Conservation (phyloP, 345 rosid genomes). For the Adansonia digitata region DNA sequence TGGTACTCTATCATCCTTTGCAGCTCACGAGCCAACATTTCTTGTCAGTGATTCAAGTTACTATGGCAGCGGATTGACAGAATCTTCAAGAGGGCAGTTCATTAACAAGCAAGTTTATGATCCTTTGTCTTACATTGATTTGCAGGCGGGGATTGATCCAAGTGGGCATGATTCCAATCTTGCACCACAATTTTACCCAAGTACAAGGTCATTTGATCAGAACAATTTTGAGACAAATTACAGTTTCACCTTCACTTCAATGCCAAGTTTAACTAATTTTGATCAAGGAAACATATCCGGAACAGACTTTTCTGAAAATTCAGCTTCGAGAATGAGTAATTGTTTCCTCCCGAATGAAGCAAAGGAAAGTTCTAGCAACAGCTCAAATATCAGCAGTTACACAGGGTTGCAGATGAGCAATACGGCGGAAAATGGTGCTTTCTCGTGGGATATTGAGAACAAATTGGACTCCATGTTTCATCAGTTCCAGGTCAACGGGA, state of each 20-base stretch:
- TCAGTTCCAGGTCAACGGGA: conserved; percentile 10
- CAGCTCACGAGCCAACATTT: conserved; percentile 38
- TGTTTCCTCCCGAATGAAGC: conserved; percentile 29
- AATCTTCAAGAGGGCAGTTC: conserved; percentile 24
- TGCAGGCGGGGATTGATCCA: conserved; percentile 22
- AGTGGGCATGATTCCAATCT: conserved; percentile 22
- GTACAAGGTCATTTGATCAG: conserved; percentile 14
- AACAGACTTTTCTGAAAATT: conserved; percentile 26
- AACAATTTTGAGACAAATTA: conserved; percentile 29
- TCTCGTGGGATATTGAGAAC: conserved; percentile 28
- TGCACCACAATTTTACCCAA: conserved; percentile 14
- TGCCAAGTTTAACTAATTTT: conserved; percentile 42
- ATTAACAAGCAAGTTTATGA: conserved; percentile 26
- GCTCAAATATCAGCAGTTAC: conserved; percentile 47
- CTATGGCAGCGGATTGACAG: conserved; percentile 20
- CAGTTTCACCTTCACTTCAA: conserved; percentile 31
- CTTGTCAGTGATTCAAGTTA: conserved; percentile 19
- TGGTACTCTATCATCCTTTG: conserved; percentile 17
- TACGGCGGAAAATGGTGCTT: conserved; percentile 27
- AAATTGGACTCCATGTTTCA: conserved; percentile 35
- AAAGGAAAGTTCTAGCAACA: conserved; percentile 43
- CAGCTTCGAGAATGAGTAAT: conserved; percentile 34
- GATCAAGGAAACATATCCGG: conserved; percentile 23
- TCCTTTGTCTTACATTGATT: conserved; percentile 37
- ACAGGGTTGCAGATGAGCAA: conserved; percentile 29